Base-by-base conservation (phyloP, 2,329 filamentous ascomycete species). In the Myotisia sp. region DNA sequence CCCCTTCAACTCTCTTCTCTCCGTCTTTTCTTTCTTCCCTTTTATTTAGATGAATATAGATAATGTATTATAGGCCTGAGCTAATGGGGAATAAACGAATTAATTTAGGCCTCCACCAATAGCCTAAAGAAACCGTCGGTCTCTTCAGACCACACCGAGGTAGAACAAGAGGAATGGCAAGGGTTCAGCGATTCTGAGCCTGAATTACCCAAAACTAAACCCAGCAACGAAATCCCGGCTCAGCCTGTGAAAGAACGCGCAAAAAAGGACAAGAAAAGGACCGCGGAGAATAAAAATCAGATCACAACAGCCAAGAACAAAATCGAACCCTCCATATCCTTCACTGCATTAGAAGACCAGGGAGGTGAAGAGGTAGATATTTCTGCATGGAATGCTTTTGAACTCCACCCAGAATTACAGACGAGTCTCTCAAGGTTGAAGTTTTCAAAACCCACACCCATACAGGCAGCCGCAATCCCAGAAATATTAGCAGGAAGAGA, bases 401-500 rank as follows among this genome's bases (percentile, higher is more conserved):
- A 76, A 4, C 64, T 98, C 2, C 87, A 82, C 1, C 65, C 78
- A 0, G 67, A 72, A 33, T 70, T 81, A 1, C 62, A 93, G 12
- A 74, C 76, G 2, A 74, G 83, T 10, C 63, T 98, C 20, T 77
- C 83, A 2, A 79, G 76, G 45, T 64, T 95, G 41, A 79, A 78
- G 38, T 95, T 95, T 52, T 53, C 69, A 3, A 76, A 73, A 38
- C 90, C 90, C 1, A 94, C 86, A 0, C 59, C 70, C 0, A 93
- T 98, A 38, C 90, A 98, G 54, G 60, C 67, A 13, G 67, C 74
- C 21, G 67, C 82, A 1, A 92, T 98, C 46, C 86, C 90, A 0
- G 71, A 81, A 34, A 81, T 94, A 29, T 54, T 87, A 13, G 71
- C 74, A 4, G 87, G 87, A 0, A 80, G 82, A 52, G 87, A 98